phyloP scores from a whole-genome alignment of 169 alveolate species.

The Perkinsus olseni region DNA sequence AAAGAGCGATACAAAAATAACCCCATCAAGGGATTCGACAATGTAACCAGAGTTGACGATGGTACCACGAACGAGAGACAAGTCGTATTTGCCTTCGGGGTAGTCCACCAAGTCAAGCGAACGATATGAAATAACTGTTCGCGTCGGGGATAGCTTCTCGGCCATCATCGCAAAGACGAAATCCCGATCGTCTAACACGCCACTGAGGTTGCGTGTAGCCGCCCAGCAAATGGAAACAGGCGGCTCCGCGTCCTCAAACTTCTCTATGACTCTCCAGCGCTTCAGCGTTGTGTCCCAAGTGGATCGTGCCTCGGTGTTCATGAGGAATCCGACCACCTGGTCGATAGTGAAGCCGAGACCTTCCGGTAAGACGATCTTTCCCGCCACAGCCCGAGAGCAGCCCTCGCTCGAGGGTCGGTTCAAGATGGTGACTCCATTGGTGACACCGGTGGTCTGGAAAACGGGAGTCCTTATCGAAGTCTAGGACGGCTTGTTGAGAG shows the following conservation, averaged over 20 bases:
- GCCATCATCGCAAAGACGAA: background rate
- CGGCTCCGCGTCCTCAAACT: background rate
- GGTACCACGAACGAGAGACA: background rate
- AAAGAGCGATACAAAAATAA: background rate
- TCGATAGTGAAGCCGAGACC: background rate
- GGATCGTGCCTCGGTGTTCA: background rate
- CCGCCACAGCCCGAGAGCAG: background rate
- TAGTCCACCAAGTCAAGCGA: background rate
- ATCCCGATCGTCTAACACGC: background rate
- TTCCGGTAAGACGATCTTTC: background rate
- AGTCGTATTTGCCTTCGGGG: background rate
- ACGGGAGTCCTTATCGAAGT: background rate
- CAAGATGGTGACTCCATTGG: background rate
- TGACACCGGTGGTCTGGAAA: background rate
- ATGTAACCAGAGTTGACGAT: background rate
- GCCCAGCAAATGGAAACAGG: background rate
- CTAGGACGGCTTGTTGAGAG: background rate
- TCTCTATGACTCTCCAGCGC: background rate
- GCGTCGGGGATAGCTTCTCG: background rate
- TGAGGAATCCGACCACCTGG: background rate
- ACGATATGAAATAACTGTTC: background rate
- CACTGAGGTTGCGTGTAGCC: background rate
- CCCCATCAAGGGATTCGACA: background rate
- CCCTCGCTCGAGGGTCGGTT: background rate
- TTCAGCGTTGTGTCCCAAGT: background rate